Base-by-base conservation (phyloP, 768 basidiomycete genomes). In the Fibroporia radiculosa region DNA sequence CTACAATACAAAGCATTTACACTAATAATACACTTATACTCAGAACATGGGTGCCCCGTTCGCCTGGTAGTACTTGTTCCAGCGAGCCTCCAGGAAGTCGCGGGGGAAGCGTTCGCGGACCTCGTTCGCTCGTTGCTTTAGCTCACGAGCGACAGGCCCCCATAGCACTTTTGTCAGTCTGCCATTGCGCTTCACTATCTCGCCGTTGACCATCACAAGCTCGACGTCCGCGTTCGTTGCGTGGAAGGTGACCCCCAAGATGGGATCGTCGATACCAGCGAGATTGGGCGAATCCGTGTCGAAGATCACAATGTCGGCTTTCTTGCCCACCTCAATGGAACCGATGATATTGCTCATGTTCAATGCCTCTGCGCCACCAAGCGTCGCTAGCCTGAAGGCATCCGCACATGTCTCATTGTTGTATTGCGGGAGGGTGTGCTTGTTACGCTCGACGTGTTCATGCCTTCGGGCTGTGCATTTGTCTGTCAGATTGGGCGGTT, bases 321-420 rank as follows among this genome's bases (percentile, higher is more conserved):
- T 49, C 51, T 63, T 63, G 34, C 61, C 60, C 6, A 59, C 59
- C 41, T 63, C 62, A 14, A 63, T 50, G 11, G 59, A 52, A 2
- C 60, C 60, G 39, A 61, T 51, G 25, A 56, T 33, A 27, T 55
- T 27, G 18, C 48, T 34, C 36, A 62, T 47, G 35, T 59, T 53
- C 19, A 61, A 33, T 1, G 56, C 53, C 45, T 62, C 62, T n/a
- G 60, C 62, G 12, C 62, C 60, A 16, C 62, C 59, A 18, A 62
- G 48, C 4, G 60, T 62, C 18, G 44, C 60, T 23, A 63, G 56
- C 11, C 60, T 52, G 50, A 63, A 57, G 11, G 56, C 59, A 26
- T 59, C 59, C 3, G 47, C 52, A 22, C 49, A 48, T 28, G 27
- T 48, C 36, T 46, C 55, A 44, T 52, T 50, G 49, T 56, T 58